phyloP scores from a whole-genome alignment of 2,329 filamentous ascomycete species.

The Nemania bipapillata region DNA sequence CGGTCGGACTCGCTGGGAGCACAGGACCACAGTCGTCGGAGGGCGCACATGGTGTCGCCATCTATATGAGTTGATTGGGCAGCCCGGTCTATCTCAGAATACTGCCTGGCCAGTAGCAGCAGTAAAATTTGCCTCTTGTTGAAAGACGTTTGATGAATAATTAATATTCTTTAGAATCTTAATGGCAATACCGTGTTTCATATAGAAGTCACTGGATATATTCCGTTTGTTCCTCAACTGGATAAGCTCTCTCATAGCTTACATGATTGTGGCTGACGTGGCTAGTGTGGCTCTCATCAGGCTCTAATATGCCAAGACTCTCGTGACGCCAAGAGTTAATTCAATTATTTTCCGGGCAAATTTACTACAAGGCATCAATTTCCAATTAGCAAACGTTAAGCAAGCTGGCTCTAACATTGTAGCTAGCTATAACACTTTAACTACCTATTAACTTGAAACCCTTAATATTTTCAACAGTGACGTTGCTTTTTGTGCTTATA shows the following conservation, averaged over 20 bases:
- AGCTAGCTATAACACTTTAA: too few relatives aligned
- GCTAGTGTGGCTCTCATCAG: background rate
- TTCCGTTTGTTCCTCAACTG: background rate
- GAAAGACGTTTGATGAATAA: background rate
- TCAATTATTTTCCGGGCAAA: too few relatives aligned
- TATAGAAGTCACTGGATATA: background rate
- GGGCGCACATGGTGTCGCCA: background rate
- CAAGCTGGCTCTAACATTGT: too few relatives aligned
- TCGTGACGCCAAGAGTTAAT: too few relatives aligned
- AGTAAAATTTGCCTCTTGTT: background rate
- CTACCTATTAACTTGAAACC: too few relatives aligned
- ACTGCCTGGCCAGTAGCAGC: background rate
- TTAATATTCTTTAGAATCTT: too few relatives aligned
- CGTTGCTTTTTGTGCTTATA: too few relatives aligned
- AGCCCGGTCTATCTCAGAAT: background rate
- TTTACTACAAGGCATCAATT: too few relatives aligned
- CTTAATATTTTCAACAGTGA: too few relatives aligned
- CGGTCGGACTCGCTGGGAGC: background rate
- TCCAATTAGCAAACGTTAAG: too few relatives aligned
- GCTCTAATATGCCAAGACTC: background rate
- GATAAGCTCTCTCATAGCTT: too few relatives aligned
- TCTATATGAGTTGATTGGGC: background rate
- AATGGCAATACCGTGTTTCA: background rate
- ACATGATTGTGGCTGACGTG: background rate
- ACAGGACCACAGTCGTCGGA: background rate